Evolutionary conservation across 192 early-diverging fungal genomes (phyloP), one percentile per base, ranked within the genome.

Genomic region (Mortierella antarctica): DNA sequence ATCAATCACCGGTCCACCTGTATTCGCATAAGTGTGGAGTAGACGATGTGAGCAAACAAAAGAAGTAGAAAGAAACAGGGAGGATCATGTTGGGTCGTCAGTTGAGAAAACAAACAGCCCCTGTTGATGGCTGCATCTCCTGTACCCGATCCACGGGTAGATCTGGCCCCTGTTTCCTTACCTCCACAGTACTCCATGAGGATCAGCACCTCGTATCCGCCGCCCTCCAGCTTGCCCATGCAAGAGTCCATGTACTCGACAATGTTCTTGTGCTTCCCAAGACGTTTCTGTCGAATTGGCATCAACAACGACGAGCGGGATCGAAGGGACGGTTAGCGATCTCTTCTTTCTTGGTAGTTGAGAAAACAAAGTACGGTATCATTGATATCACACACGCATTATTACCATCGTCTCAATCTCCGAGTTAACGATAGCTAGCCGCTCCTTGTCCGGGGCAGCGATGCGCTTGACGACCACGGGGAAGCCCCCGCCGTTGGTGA

Each of bases 161-260:
- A 21, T 31, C 57, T 9, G 57, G 31, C 41, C 10, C 0, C 23
- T 2, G 18, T 9, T 55, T 23, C 12, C 59, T 73, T 88, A 90
- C 95, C 92, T 18, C 89, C 79, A 82, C 97, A 98, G 78, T 93
- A 91, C 74, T 98, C 97, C 94, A 97, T 97, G 76, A 98, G 85
- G 54, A 98, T 96, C 56, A 93, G 87, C 13, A 90, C 85, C 65
- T 96, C 93, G 57, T 86, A 96, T n/a, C 93, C 90, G 17, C 87
- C 92, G 18, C 77, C 74, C 40, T 83, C 83, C 51, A 89, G 61
- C 50, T 82, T 83, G 62, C 83, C 83, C 21, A 91, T 82, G 65
- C 91, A 86, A 5, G 91, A 92, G 61, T 95, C 97, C 57, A 91
- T 86, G 67, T 93, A 95, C 52, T 84, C 70, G 20, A 96, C 93